Conservation (phyloP, 2,329 filamentous ascomycete genomes). For the Lasiodiplodia theobromae region DNA sequence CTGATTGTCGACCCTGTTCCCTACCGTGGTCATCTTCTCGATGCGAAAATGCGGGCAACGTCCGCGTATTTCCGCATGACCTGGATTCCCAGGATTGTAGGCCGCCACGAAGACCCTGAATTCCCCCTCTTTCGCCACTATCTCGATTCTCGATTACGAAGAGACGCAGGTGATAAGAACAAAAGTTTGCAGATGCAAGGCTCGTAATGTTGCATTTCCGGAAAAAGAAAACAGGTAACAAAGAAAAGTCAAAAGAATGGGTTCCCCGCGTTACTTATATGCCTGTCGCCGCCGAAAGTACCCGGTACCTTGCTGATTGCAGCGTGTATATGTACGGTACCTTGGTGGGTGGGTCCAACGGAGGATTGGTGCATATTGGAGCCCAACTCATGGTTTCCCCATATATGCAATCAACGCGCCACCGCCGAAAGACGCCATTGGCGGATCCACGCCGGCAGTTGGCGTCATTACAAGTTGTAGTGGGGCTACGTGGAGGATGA, state of each 20-base stretch:
- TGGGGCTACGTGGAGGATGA: neutral
- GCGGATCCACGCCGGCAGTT: neutral
- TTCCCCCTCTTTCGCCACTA: neutral
- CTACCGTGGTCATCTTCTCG: no score
- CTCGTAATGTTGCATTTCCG: neutral
- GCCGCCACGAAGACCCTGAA: neutral
- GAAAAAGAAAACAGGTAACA: neutral
- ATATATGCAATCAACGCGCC: neutral
- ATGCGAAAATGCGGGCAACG: neutral
- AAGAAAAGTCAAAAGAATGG: neutral
- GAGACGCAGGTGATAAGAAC: neutral
- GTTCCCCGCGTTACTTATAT: neutral
- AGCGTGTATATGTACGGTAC: neutral
- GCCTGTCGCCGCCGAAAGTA: neutral
- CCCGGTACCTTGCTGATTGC: neutral
- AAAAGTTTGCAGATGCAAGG: neutral
- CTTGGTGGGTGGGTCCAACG: neutral
- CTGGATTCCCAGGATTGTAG: neutral
- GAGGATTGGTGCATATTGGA: neutral
- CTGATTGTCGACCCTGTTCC: no score
- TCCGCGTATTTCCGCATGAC: neutral
- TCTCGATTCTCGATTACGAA: neutral
- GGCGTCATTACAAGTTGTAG: neutral
- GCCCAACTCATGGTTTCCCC: neutral
- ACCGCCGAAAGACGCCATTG: neutral